Conservation (phyloP, 2,329 filamentous ascomycete species). For the Colletotrichum tanaceti region DNA sequence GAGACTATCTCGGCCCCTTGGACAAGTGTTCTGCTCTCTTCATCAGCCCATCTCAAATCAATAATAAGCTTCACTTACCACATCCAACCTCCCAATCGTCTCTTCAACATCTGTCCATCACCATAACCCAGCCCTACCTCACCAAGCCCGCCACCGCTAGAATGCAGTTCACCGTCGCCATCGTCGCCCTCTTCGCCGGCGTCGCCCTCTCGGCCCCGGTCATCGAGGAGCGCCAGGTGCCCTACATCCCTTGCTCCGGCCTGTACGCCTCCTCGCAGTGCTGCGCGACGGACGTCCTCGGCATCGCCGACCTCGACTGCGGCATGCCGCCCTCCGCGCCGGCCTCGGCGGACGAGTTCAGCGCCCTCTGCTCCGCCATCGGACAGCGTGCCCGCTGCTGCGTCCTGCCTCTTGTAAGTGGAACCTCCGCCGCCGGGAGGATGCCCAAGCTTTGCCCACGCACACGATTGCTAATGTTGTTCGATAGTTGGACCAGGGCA, state of each 20-base stretch:
- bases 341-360: constrained; percentile 55
- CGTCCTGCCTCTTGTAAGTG: constrained; percentile 58
- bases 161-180: constrained; percentile 40
- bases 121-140: neutral
- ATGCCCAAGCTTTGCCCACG: neutral
- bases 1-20: neutral
- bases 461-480: constrained; percentile 3
- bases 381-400: constrained; percentile 70
- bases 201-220: constrained; percentile 46
- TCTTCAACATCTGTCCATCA: neutral
- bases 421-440: rapidly evolving
- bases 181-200: constrained; percentile 42
- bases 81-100: neutral
- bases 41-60: constrained; percentile 25
- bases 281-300: constrained; percentile 72
- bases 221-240: constrained; percentile 50
- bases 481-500: constrained; percentile 47
- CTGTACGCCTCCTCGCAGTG: constrained; percentile 62
- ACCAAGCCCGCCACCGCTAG: neutral
- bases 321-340: constrained; percentile 55
- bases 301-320: constrained; percentile 69
- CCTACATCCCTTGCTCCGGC: constrained; percentile 56
- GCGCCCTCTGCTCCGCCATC: constrained; percentile 57
- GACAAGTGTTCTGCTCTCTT: neutral
- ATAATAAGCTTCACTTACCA: constrained; percentile 4